These are phyloP conservation scores for Alternaria gaisen DNA, from an alignment of 2,329 filamentous ascomycete species.

Conservation along the genomic window DNA sequence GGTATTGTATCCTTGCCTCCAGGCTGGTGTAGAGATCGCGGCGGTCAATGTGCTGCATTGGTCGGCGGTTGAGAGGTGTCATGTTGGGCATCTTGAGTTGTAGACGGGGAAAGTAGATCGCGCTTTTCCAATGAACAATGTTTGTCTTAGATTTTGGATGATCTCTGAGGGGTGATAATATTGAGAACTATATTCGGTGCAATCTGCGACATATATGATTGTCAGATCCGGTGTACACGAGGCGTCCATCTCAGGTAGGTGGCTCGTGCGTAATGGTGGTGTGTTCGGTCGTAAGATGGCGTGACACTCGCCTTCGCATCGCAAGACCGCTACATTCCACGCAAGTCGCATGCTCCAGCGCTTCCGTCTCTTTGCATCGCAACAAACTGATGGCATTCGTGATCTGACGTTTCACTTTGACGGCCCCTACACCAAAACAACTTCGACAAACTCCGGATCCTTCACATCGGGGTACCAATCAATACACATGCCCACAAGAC, in stretches of 20 bases:
- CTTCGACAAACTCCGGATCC: not conserved
- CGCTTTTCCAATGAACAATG: not conserved
- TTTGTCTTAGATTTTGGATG: not conserved
- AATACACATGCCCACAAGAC: not conserved
- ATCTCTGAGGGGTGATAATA: not conserved
- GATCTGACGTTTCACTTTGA: too few species aligned
- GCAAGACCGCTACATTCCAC: not conserved
- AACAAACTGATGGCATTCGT: too few species aligned
- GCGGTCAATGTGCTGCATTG: slow-evolving; percentile 71
- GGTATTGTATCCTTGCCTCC: slow-evolving; percentile 73
- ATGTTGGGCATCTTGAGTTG: slow-evolving; percentile 21
- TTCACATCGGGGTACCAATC: not conserved
- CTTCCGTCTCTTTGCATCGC: too few species aligned
- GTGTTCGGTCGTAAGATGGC: slow-evolving; percentile 34
- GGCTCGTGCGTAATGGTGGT: slow-evolving; percentile 9
- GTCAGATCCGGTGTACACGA: not conserved
- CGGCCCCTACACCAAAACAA: not conserved
- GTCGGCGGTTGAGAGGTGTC: slow-evolving; percentile 37
- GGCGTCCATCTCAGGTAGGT: not conserved
- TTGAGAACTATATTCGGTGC: not conserved
- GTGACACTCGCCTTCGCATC: slow-evolving; percentile 23
- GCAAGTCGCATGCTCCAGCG: too few species aligned
- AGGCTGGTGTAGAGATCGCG: slow-evolving; percentile 76
- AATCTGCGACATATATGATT: not conserved
- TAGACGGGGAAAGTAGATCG: too few species aligned